These are phyloP conservation scores for Chloranthus sessilifolius DNA, from an alignment of 164 flowering plant genomes.

Conservation along the genomic window DNA sequence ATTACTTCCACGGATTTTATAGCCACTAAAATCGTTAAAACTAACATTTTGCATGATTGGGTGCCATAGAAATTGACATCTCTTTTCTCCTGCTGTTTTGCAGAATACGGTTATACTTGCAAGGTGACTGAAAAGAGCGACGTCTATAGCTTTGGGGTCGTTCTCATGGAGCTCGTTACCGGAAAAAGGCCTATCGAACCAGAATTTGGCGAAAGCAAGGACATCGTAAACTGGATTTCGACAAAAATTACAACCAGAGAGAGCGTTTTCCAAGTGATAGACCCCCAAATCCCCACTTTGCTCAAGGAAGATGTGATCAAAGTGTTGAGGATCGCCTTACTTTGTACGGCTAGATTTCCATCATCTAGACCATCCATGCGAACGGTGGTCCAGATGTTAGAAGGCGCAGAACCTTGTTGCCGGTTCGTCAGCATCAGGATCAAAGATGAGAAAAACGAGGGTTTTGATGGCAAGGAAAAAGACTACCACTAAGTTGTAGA, in stretches of 20 bases:
- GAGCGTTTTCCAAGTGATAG: constrained; percentile 30
- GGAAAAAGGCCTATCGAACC: constrained; percentile 59
- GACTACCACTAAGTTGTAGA: too few relatives aligned
- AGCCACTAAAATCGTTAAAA: too few relatives aligned
- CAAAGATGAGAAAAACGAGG: neutral
- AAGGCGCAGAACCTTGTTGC: constrained; percentile 37
- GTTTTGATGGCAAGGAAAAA: neutral
- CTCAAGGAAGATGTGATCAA: constrained; percentile 44
- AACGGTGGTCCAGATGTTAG: constrained; percentile 69
- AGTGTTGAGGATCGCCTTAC: constrained; percentile 47
- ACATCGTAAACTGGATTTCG: constrained; percentile 54
- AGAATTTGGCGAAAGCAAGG: constrained; percentile 60
- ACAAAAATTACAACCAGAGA: constrained; percentile 29
- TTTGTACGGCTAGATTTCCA: constrained; percentile 58
- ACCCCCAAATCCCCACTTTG: constrained; percentile 31
- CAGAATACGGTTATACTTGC: constrained; percentile 64
- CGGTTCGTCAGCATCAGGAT: neutral
- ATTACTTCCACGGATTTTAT: too few relatives aligned
- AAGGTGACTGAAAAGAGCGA: constrained; percentile 63
- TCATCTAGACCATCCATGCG: constrained; percentile 72
- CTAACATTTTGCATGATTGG: too few relatives aligned
- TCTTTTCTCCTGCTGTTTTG: too few relatives aligned
- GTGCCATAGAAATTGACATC: too few relatives aligned
- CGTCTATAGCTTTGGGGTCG: constrained; percentile 81
- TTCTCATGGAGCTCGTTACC: constrained; percentile 65